Base-by-base conservation (phyloP, 2,329 filamentous ascomycete genomes). In the Thielaviopsis punctulata region DNA sequence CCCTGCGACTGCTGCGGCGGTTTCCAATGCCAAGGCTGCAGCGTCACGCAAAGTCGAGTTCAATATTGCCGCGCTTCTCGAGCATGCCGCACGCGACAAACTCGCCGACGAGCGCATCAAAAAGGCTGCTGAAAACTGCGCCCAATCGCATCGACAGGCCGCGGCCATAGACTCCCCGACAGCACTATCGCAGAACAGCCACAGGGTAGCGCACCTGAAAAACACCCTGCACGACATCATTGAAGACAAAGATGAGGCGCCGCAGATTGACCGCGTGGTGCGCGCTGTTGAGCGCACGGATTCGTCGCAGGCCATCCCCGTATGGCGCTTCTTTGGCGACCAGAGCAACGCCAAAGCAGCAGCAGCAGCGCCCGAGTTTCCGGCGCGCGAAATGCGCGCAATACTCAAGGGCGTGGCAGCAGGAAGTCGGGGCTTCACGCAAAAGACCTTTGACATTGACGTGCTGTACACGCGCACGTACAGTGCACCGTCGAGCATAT, bases 241-340 rank as follows among this genome's bases (percentile, higher is more conserved):
- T 69, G n/a, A 64, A 69, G 51, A 70, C 68, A 6, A 66, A 66
- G n/a, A 67, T 66, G 55, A 65, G 68, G 4, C 58, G 44, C 30
- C 45, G 36, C 36, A 41, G 36, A 41, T 41, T 19, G 36, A 41
- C 2, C 18, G 19, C 7, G 36, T 41, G 3, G 36, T 73, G 15
- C 62, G 69, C 43, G 75, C 75, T 3, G 69, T 79, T 23, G 68
- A 76, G 55, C 68, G 75, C 51, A 70, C 72, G 3, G 69, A 72
- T 48, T 63, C 64, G 1, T 64, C 64, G 5, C 61, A 60, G 1
- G 58, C 60, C n/a, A 59, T 58, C 10, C 44, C 21, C 44, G n/a
- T n/a, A 19, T 41, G 36, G 36, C 36, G 36, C 36, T 41, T 41
- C n/a, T 41, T 41, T 41, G 15, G 9, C 7, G n/a, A 15, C 36